Base-by-base conservation (phyloP, 2,329 filamentous ascomycete species). In the Paecilomyces variotii region DNA sequence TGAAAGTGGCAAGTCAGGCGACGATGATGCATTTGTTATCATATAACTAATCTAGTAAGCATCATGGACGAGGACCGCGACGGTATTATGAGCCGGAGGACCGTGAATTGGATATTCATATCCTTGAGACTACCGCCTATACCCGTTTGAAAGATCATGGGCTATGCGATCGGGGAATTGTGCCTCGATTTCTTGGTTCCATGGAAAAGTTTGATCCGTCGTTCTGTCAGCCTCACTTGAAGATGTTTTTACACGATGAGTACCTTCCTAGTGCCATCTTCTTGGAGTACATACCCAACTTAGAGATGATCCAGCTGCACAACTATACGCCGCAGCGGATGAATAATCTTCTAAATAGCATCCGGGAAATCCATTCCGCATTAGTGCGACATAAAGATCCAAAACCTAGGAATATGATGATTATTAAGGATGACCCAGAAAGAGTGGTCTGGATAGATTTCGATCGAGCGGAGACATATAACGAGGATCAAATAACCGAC, bases 1-100 rank as follows among this genome's bases (percentile, higher is more conserved):
- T 65, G 61, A 65, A 65, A 52, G 62, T 65, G 56, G 62, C 64
- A 55, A 63, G 61, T 30, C 28, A 14, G 39, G 4, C 39, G 39
- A 49, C 11, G 12, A 14, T 49, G 19, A 49, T 49, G 12, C 39
- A 14, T 49, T n/a, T 3, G 4, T 5, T 49, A 49, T 19, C 27
- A 55, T 25, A n/a, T 57, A 26, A 32, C 49, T 39, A 28, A 60
- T 10, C 12, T 55, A 35, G 12, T 6, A 14, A 63, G 59, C 59
- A 61, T 45, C 57, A 53, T 51, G 57, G 59, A 25, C 54, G 54
- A 25, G 59, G 57, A 3, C 56, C 57, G 1, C 53, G 50, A 24
- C 19, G 28, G 14, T 58, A 30, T 24, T 59, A 61, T 27, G 57
- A 60, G 50, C 50, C 50, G 3, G n/a, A n/a, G 26, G 24, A 26